Base-by-base conservation (phyloP, 495 filamentous ascomycete species). In the Oidiodendron maius region DNA sequence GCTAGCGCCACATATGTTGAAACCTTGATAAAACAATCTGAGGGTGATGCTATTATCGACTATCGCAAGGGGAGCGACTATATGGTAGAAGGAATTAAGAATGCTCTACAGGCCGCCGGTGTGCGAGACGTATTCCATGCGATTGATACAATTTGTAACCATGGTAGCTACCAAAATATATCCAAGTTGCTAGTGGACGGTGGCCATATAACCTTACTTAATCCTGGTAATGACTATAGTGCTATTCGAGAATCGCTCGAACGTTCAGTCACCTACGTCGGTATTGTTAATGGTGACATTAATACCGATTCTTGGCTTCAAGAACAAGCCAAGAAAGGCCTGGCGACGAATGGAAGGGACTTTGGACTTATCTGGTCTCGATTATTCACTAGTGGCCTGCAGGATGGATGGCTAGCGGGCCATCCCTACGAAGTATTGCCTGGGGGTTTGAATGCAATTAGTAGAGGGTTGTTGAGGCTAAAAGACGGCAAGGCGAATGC, bases 11-110 rank as follows among this genome's bases (percentile, higher is more conserved):
- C 75, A 3, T 75, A 76, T 52, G 78, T 89, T 1, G 69, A 76
- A 56, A 62, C 56, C 0, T 60, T 89, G 28, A 71, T 91, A 28
- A 79, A 86, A 58, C 57, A 56, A 17, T 55, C 52, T 44, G 83
- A 82, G 58, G 86, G 87, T 35, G 87, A 91, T 58, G 63, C 66
- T 0, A 66, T 89, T 20, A 54, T 89, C 41, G 86, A 90, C 64
- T 89, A 91, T 58, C 80, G 86, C 13, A 57, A 64, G 1, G 79
- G 80, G 8, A 62, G 77, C 28, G 73, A 72, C 0, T 63, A 71
- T 4, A 66, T 84, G 26, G 67, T 80, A 0, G 39, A 60, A 8
- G 66, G 57, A 11, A 59, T 85, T 34, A 63, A 64, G 38, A 63
- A 69, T 15, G 74, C 73, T 0, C 50, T 76, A 13, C 48, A 57